Evolutionary conservation across 768 basidiomycete species (phyloP), one percentile per base, ranked within the genome.

Genomic region (Panus rudis): DNA sequence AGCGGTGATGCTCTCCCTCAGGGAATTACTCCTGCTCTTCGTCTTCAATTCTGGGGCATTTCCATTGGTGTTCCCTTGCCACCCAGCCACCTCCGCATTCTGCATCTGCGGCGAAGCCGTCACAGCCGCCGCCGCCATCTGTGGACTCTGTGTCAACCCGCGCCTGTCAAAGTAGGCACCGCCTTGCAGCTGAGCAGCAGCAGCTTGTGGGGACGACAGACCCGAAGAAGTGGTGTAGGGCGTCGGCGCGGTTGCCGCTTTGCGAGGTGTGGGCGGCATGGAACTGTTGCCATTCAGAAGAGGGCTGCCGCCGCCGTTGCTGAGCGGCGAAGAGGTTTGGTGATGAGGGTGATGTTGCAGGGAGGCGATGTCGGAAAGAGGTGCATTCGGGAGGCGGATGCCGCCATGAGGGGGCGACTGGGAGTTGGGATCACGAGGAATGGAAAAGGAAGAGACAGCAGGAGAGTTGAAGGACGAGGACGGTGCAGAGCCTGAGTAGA

Each of bases 331-430:
- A 16, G 46, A 39, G n/a, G n/a, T n/a, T 16, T 42, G 49, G 34
- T 45, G 47, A 28, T 41, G 27, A 4, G 58, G 52, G 41, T 50
- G 43, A 3, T 49, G 48, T 49, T 58, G 58, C 4, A 73, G 60
- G 4, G 79, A 75, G 2, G 79, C 78, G 47, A 87, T 76, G 56
- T 86, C 85, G 11, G 76, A 73, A 27, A 86, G 68, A 1, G 83
- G 81, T 6, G 82, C 75, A 49, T 80, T 83, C 13, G 85, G 85
- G 6, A 87, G 74, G 27, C 84, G 78, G 55, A 88, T 88, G 16
- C 76, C 78, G 23, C 71, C 71, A 45, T 80, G 79, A 16, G 60
- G 62, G 19, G 61, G 64, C 34, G 61, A 64, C 42, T 60, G 58
- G 39, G 67, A 64, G 53, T 59, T 50, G 35, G 62, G 55, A 30